Percentiles rank a stretch among this genome's conserved stretches.
Evolutionary conservation across 1,284 basidiomycete species (phyloP).

Genomic region (Ganoderma lingzhi): DNA sequence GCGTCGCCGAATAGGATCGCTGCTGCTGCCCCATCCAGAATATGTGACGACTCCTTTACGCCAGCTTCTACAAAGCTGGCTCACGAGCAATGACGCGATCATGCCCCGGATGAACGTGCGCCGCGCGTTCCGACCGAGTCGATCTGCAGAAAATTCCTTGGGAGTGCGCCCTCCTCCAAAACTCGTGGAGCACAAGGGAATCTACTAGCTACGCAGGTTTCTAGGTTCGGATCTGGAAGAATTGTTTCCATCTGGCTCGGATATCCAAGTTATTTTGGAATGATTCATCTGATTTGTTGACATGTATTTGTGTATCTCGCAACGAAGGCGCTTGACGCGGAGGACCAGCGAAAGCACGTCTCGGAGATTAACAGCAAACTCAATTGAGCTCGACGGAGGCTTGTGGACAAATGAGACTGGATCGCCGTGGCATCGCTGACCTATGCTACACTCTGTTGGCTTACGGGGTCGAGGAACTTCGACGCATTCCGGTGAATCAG

Average conservation of each 20-base stretch:
- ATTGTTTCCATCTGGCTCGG: not conserved
- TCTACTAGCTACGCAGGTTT: not conserved
- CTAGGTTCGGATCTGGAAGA: not conserved
- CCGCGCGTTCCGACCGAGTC: no score
- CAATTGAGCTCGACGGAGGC: not conserved
- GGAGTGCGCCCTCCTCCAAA: not conserved
- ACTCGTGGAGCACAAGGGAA: not conserved
- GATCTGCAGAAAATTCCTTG: not conserved
- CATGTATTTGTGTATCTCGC: not conserved
- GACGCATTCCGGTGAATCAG: not conserved
- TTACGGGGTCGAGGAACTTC: not conserved
- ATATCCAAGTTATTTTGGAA: not conserved
- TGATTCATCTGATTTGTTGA: not conserved
- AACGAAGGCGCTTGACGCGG: not conserved
- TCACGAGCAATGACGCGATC: not conserved
- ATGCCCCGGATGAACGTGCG: no score
- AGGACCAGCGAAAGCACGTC: not conserved
- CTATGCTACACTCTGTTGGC: not conserved
- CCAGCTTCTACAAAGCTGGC: not conserved
- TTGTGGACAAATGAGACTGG: not conserved
- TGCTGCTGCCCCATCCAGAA: not conserved
- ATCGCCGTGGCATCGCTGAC: not conserved
- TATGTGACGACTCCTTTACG: not conserved
- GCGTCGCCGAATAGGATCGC: not conserved
- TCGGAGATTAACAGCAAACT: not conserved